These are phyloP conservation scores for Penicillium angulare DNA, from an alignment of 495 filamentous ascomycete species.

Conservation along the genomic window DNA sequence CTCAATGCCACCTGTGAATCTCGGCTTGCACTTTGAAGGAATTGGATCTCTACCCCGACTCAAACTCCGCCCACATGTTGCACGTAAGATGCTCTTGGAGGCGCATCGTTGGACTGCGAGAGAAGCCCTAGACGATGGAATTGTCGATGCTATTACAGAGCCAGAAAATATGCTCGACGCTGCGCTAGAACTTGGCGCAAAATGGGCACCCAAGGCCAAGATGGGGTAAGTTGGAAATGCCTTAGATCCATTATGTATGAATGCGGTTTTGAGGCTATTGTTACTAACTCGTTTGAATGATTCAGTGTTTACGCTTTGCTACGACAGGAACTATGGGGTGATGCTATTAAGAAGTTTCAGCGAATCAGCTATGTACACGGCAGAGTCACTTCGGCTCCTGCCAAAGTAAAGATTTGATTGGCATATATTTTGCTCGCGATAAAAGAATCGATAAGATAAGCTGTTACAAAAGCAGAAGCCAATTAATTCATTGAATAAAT, in stretches of 20 bases:
- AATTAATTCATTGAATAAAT: no score
- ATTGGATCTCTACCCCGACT: slow-evolving; percentile 48
- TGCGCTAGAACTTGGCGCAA: slow-evolving; percentile 37
- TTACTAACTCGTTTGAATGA: background rate
- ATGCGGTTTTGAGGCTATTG: background rate
- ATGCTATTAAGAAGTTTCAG: slow-evolving; percentile 46
- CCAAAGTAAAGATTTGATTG: slow-evolving; percentile 34
- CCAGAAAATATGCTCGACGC: slow-evolving; percentile 46
- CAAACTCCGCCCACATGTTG: slow-evolving; percentile 46
- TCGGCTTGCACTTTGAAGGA: slow-evolving; percentile 50
- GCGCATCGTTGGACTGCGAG: slow-evolving; percentile 50
- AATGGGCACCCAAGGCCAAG: slow-evolving; percentile 46
- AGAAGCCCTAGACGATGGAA: slow-evolving; percentile 46
- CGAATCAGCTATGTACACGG: slow-evolving; percentile 52
- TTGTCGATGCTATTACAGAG: slow-evolving; percentile 48
- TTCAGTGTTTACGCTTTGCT: slow-evolving; percentile 43
- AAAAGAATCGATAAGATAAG: background rate
- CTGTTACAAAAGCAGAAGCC: no score
- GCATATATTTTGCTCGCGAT: background rate
- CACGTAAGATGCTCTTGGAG: slow-evolving; percentile 51
- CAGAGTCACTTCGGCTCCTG: slow-evolving; percentile 26
- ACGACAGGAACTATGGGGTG: slow-evolving; percentile 50
- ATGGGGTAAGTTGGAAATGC: slow-evolving; percentile 41
- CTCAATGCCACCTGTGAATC: slow-evolving; percentile 49
- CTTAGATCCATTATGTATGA: background rate